Evolutionary conservation across 73 alveolate species (phyloP), one percentile per base, ranked within the genome.

Genomic region (Tetrahymena borealis): DNA sequence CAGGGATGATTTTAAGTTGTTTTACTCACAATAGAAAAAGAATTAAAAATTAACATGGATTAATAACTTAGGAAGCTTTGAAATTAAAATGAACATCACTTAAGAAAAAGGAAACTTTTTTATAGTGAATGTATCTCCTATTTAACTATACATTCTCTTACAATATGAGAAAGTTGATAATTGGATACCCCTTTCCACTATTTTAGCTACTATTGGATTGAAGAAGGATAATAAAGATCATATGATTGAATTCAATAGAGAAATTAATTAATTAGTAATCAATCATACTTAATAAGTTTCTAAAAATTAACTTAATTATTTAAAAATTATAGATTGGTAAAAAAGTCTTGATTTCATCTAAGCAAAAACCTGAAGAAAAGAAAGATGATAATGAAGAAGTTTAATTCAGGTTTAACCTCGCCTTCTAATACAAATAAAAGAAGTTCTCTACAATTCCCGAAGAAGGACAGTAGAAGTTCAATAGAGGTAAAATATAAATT

Each of bases 311-410:
- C 1, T 42, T 3, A 42, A 42, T 1, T 33, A 1, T 42, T 5
- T 42, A 1, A 60, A 60, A 60, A 60, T 24, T 24, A 60, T 60
- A 60, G 85, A 60, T 60, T 20, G 85, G 85, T 7, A 60, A 60
- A 60, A 60, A 60, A 60, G 28, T 60, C 1, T 60, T 60, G 10
- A 24, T 60, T 24, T 3, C 85, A 18, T 60, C 85, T 28, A 60
- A 60, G 35, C 9, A 18, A n/a, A 60, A 60, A 20, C 13, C n/a
- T 10, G 85, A n/a, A 9, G 85, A 60, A 60, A 60, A 60, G 28
- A 38, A 32, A 95, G 92, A 36, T 95, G 96, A 79, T 40, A 96
- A 11, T 97, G 98, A 10, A 79, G 98, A 90, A 90, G 92, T n/a
- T 94, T 96, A 79, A n/a, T 96, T 95, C 92, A 95, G 60, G 38